Evolutionary conservation across 495 filamentous ascomycete genomes (phyloP), one percentile per base, ranked within the genome.

Genomic region (Podospora appendiculata): DNA sequence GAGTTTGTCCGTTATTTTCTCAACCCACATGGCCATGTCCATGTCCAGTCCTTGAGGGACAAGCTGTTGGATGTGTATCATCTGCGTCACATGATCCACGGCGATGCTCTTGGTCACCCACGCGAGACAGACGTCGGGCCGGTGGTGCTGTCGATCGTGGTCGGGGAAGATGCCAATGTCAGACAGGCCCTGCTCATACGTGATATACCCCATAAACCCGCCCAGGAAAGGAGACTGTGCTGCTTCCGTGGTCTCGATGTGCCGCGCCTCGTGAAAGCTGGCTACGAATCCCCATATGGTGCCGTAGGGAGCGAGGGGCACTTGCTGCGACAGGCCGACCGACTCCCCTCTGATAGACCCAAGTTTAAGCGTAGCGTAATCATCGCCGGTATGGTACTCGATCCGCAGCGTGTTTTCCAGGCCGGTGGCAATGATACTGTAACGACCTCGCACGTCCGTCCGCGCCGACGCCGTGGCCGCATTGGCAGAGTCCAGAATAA

Each of bases 161-260:
- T 51, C 47, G 16, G 49, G 60, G 0, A 61, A 48, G 18, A 88
- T 70, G 34, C 67, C 72, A 32, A 89, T 81, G 4, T 77, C 75
- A 19, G 77, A 64, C 0, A 96, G 72, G 0, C 90, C 89, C 45
- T 90, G 77, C 62, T 98, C 92, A 55, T 96, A 96, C 1, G 88
- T 89, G 43, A 90, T 85, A 60, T 86, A 95, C 0, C 93, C 93
- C 66, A 96, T 79, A 45, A 96, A 83, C 0, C 92, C 92, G 41
- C 91, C 92, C 72, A 89, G 84, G 60, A 98, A 98, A 75, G 91
- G 40, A 70, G 67, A 35, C 66, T 62, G 0, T 0, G 51, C 35
- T 9, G 45, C 35, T 9, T 50, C 60, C 8, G 56, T 54, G 40
- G 68, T 61, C 2, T 57, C 48, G 1, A 70, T 42, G 25, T 58